A percentile compares a stretch with the other conserved stretches of the same genome.
Conservation (phyloP, 208 protist species). For the Vickermania spadyakhi region DNA sequence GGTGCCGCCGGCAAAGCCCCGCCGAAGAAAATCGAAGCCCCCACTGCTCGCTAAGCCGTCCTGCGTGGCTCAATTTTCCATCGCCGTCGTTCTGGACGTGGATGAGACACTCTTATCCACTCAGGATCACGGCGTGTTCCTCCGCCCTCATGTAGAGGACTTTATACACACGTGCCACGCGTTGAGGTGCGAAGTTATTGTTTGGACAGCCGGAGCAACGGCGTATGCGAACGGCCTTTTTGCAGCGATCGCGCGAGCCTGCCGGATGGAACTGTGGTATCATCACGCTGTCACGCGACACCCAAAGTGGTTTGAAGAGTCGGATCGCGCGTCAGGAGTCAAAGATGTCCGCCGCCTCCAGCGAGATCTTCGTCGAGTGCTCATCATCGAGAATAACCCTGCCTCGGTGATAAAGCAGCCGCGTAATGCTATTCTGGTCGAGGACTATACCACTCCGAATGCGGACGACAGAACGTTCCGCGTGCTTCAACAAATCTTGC, state of each 20-base stretch:
- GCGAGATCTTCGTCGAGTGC: slow-evolving; percentile 28
- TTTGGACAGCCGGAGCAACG: slow-evolving; percentile 56
- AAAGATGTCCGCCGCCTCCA: slow-evolving; percentile 64
- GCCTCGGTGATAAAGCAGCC: slow-evolving; percentile 45
- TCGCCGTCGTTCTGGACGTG: slow-evolving; percentile 73
- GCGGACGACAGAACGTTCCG: slow-evolving; percentile 36
- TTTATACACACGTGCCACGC: slow-evolving; percentile 37
- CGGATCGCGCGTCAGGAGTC: slow-evolving; percentile 14
- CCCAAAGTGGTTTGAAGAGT: slow-evolving; percentile 39
- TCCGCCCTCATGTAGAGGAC: slow-evolving; percentile 38
- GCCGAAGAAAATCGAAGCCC: background rate
- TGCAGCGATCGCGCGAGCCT: slow-evolving; percentile 25
- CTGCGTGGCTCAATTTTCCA: background rate
- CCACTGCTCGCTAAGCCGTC: background rate
- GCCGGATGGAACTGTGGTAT: slow-evolving; percentile 49
- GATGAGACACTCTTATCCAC: slow-evolving; percentile 74
- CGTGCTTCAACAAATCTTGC: slow-evolving; percentile 30
- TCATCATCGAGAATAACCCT: slow-evolving; percentile 82
- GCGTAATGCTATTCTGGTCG: slow-evolving; percentile 41
- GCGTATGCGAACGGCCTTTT: slow-evolving; percentile 65
- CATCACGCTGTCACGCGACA: slow-evolving; percentile 75
- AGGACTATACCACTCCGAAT: slow-evolving; percentile 59
- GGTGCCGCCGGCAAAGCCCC: background rate
- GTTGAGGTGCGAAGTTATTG: slow-evolving; percentile 64
- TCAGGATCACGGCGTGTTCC: slow-evolving; percentile 34